Evolutionary conservation across 2,329 filamentous ascomycete genomes (phyloP).

Genomic region (Myriosclerotinia duriaeana): DNA sequence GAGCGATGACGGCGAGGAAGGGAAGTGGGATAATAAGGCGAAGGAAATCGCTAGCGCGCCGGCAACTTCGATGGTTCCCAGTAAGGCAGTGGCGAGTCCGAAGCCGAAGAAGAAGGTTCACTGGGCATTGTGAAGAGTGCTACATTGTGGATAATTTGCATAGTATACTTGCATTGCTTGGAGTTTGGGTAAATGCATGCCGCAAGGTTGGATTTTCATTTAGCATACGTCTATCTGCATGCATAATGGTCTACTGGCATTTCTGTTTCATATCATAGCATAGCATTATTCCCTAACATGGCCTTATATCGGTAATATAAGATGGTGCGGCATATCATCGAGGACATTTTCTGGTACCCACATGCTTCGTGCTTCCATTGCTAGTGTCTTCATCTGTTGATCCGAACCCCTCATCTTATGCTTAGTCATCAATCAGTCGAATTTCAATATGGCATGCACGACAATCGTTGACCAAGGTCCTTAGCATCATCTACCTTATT

Average conservation of each 20-base stretch:
- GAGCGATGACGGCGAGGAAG: constrained; percentile 29
- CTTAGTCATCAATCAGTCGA: not conserved
- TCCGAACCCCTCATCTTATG: not conserved
- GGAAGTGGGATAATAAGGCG: not conserved
- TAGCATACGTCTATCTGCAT: not conserved
- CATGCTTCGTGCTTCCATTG: not conserved
- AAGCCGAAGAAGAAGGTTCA: constrained; percentile 40
- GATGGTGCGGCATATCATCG: not conserved
- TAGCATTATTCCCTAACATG: not conserved
- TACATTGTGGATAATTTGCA: constrained; percentile 28
- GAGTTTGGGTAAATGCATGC: constrained; percentile 24
- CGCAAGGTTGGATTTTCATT: constrained; percentile 14
- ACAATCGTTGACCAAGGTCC: no score
- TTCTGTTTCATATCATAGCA: not conserved
- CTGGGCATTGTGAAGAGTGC: constrained; percentile 33
- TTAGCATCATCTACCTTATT: no score
- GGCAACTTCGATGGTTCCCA: constrained; percentile 22
- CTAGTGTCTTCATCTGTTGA: not conserved
- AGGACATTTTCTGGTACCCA: not conserved
- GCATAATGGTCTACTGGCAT: not conserved
- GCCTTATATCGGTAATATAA: not conserved
- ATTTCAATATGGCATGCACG: no score
- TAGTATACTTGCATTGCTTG: constrained; percentile 27
- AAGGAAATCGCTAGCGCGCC: constrained; percentile 30
- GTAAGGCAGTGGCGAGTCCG: constrained; percentile 25